These are phyloP conservation scores for Ganoderma boninense DNA, from an alignment of 1,284 basidiomycete genomes.

Conservation along the genomic window DNA sequence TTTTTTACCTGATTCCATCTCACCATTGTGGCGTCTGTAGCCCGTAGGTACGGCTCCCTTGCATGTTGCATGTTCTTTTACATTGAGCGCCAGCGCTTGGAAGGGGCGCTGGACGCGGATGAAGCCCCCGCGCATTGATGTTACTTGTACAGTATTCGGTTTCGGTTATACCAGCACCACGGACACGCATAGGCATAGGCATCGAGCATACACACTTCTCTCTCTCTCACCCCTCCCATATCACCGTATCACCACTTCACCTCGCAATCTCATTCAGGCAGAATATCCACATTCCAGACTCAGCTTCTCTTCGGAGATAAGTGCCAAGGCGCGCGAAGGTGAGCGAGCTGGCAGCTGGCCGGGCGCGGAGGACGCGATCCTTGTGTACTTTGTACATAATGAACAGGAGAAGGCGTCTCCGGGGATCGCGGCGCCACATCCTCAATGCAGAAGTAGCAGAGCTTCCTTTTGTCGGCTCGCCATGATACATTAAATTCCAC, in stretches of 20 bases:
- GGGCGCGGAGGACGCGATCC: background rate
- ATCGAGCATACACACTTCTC: constrained; percentile 1
- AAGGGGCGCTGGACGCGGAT: background rate
- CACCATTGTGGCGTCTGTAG: constrained; percentile 1
- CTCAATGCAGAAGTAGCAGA: constrained; percentile 24
- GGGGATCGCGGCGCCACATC: constrained; percentile 15
- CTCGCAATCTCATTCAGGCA: background rate
- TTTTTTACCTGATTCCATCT: background rate
- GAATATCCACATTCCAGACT: background rate
- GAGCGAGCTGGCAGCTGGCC: background rate
- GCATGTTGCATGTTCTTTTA: constrained; percentile 3
- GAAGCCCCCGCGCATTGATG: background rate
- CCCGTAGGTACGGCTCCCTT: background rate
- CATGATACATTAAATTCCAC: background rate
- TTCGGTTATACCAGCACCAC: constrained; percentile 3
- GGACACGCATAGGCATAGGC: constrained; percentile 7
- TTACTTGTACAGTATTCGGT: constrained; percentile 7
- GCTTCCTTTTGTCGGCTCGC: constrained; percentile 7
- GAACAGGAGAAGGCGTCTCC: background rate
- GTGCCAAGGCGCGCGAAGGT: background rate
- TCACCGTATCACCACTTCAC: background rate
- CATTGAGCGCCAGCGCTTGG: background rate
- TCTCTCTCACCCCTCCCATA: background rate
- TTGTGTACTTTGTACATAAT: constrained; percentile 1
- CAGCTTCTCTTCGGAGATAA: background rate